Percentiles rank a stretch among this genome's conserved stretches.
phyloP scores from a whole-genome alignment of 2,329 filamentous ascomycete species.

The Aureobasidium sp. region DNA sequence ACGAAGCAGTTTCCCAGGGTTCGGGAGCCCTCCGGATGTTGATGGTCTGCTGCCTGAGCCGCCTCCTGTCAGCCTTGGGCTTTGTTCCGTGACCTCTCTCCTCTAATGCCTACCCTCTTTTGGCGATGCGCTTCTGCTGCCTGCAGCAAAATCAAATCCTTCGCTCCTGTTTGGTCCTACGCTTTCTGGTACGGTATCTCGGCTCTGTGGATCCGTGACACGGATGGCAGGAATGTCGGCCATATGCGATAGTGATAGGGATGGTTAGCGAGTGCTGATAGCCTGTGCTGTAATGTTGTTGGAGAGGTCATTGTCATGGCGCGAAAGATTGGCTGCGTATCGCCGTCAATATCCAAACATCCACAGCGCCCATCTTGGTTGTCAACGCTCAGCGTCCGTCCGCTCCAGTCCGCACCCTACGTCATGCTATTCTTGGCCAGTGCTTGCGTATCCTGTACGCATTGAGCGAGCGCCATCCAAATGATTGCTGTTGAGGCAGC shows the following conservation, averaged over 20 bases:
- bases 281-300: neutral
- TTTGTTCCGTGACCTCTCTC: neutral
- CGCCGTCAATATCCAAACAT: neutral
- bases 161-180: conserved; percentile 1
- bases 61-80: conserved; percentile 7
- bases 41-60: conserved; percentile 6
- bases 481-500: neutral
- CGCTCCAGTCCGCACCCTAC: neutral
- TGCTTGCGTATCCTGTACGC: neutral
- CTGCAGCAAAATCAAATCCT: conserved; percentile 7
- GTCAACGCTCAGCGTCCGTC: conserved; percentile 2
- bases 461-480: no score
- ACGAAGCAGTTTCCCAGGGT: conserved; percentile 15
- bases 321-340: neutral
- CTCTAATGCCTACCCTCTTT: conserved; percentile 5
- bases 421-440: conserved; percentile 14
- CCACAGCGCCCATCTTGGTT: neutral
- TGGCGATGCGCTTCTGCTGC: conserved; percentile 21
- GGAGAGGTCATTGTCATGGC: neutral
- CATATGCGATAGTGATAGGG: conserved; percentile 23
- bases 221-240: conserved; percentile 38
- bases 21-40: neutral
- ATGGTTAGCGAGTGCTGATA: conserved; percentile 8
- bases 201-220: conserved; percentile 36
- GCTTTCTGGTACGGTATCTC: conserved; percentile 25